Evolutionary conservation across 2,329 filamentous ascomycete genomes (phyloP), one percentile per base, ranked within the genome.

Genomic region (Hirsutella rhossiliensis): DNA sequence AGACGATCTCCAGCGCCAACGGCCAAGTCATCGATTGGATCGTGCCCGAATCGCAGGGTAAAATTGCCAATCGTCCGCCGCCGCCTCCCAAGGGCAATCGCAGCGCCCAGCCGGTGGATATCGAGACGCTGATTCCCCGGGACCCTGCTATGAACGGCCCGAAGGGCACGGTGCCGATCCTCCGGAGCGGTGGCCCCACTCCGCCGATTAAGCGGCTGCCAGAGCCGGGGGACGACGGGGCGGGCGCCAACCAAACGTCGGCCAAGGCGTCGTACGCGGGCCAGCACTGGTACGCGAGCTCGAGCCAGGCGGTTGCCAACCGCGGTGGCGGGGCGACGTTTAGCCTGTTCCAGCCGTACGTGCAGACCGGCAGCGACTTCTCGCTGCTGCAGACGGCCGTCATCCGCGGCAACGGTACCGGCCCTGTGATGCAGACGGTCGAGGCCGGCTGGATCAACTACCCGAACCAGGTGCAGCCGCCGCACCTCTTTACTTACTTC

Each of bases 371-470:
- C 11, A 13, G 18, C 12, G 52, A 54, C 40, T 54, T 54, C 36
- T 53, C 50, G 17, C 44, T 54, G 20, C 37, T 54, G 4, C 50
- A 54, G 43, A 48, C 47, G 7, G 52, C 49, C 28, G 46, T 54
- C 3, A 38, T 48, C n/a, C 47, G 48, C 13, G 40, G 45, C 32
- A 27, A 45, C 12, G 46, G 48, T 11, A 45, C 34, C 18, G 43
- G 44, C 17, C 38, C 43, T 36, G 40, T 45, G 4, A 38, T 19
- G n/a, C 52, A 54, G 42, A 50, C 52, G 12, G 32, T 53, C 13
- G 52, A 54, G 44, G 44, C 48, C 38, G 52, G 52, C 2, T 52
- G 49, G 49, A 54, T 52, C 48, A 47, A 48, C 44, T 50, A 45
- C 32, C 52, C 52, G 0, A 36, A 43, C 18, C 48, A 50, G 29